phyloP scores from a whole-genome alignment of 2,329 filamentous ascomycete genomes.

The Cyphellophora attinorum region DNA sequence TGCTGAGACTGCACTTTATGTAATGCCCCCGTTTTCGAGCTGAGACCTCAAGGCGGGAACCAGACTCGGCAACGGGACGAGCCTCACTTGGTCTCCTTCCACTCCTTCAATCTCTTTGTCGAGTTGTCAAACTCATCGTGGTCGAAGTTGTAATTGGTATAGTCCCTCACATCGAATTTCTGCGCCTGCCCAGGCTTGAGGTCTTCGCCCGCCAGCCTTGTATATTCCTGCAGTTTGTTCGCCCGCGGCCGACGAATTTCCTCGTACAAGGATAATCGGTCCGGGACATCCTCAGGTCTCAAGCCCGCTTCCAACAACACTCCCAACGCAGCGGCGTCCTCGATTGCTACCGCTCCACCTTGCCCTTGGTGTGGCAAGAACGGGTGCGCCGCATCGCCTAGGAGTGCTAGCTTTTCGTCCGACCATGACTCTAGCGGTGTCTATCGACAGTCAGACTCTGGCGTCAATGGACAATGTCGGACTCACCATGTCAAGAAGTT shows the following conservation, averaged over 20 bases:
- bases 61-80: too few species aligned
- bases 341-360: constrained; percentile 23
- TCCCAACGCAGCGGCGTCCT: constrained; percentile 22
- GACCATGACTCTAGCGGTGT: constrained; percentile 31
- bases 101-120: constrained; percentile 39
- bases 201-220: constrained; percentile 44
- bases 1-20: too few species aligned
- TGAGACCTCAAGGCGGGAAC: too few species aligned
- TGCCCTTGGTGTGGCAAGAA: constrained; percentile 51
- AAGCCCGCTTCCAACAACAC: constrained; percentile 7
- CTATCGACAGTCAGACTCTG: too few species aligned
- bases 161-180: constrained; percentile 19
- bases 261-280: constrained; percentile 51
- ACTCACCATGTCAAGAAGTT: constrained; percentile 49
- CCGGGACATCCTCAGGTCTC: constrained; percentile 35
- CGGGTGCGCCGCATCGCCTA: constrained; percentile 61
- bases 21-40: too few species aligned
- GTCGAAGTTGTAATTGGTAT: constrained; percentile 44
- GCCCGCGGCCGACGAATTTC: constrained; percentile 49
- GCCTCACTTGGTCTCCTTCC: constrained; percentile 38
- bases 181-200: constrained; percentile 6
- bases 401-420: constrained; percentile 42
- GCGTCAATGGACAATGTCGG: too few species aligned
- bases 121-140: constrained; percentile 52
- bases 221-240: constrained; percentile 48